These are phyloP conservation scores for Aspergillus ochraceoroseus DNA, from an alignment of 2,329 filamentous ascomycete genomes.

Conservation along the genomic window DNA sequence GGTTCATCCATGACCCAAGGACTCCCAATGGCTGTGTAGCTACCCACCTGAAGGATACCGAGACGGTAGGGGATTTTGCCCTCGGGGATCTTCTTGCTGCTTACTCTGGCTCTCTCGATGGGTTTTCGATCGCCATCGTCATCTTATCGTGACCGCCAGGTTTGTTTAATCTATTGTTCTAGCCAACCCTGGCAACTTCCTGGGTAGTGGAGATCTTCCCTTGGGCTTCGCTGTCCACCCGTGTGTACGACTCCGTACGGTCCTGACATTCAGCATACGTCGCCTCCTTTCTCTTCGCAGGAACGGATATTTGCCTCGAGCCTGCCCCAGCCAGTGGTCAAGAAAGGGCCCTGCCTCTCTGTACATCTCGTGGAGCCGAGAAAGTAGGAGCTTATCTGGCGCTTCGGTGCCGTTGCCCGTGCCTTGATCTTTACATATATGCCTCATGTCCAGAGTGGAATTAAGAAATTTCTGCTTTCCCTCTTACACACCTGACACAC, in stretches of 20 bases:
- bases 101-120: slow-evolving; percentile 11
- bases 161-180: slow-evolving; percentile 18
- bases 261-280: slow-evolving; percentile 16
- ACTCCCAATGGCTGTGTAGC: slow-evolving; percentile 14
- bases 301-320: slow-evolving; percentile 14
- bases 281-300: slow-evolving; percentile 14
- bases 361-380: slow-evolving; percentile 15
- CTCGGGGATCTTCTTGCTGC: slow-evolving; percentile 16
- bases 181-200: slow-evolving; percentile 13
- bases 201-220: slow-evolving; percentile 11
- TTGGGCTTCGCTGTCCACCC: slow-evolving; percentile 16
- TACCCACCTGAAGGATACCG: slow-evolving; percentile 14
- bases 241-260: slow-evolving; percentile 15
- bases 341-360: slow-evolving; percentile 9
- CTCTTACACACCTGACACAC: slow-evolving; percentile 10
- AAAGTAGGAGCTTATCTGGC: slow-evolving; percentile 21
- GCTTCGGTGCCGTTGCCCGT: slow-evolving; percentile 13
- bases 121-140: slow-evolving; percentile 14
- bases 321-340: slow-evolving; percentile 14
- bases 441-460: slow-evolving; percentile 5
- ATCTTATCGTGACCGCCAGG: slow-evolving; percentile 15
- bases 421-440: slow-evolving; percentile 15
- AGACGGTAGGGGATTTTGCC: slow-evolving; percentile 13
- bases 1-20: slow-evolving; percentile 17
- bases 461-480: slow-evolving; percentile 4